A percentile compares a stretch with the other conserved stretches of the same genome.
These are phyloP conservation scores for Yamadazyma triangularis DNA, from an alignment of 1,139 yeast species.

Conservation along the genomic window DNA sequence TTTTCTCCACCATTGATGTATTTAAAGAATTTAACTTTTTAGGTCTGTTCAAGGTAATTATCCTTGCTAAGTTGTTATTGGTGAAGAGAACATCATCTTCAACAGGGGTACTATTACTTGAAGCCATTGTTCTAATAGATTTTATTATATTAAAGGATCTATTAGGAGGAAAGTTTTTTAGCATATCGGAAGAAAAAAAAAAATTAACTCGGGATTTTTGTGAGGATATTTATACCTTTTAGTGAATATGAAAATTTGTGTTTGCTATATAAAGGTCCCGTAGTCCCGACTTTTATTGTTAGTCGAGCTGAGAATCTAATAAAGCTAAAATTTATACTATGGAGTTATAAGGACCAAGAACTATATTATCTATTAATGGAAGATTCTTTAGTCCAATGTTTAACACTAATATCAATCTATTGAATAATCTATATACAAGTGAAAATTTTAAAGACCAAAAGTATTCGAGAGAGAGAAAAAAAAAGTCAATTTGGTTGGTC, in stretches of 20 bases:
- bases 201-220: neutral
- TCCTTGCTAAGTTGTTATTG: slow-evolving; percentile 63
- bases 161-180: neutral
- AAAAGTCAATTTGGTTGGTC: too few species aligned
- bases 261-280: neutral
- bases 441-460: neutral
- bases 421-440: neutral
- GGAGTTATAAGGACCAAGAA: too few species aligned
- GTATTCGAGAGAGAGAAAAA: too few species aligned
- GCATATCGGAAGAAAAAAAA: neutral
- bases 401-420: neutral
- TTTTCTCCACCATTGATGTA: slow-evolving; percentile 69
- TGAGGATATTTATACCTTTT: neutral
- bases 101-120: slow-evolving; percentile 17
- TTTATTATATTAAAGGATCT: neutral
- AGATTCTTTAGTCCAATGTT: too few species aligned
- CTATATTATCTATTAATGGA: too few species aligned
- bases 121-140: neutral
- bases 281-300: too few species aligned
- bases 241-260: neutral
- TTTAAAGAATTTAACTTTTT: slow-evolving; percentile 82
- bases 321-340: too few species aligned
- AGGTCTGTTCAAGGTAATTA: slow-evolving; percentile 75
- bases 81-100: slow-evolving; percentile 57
- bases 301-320: too few species aligned